Conservation (phyloP, 2,329 filamentous ascomycete species). For the Beauveria rudraprayagi region DNA sequence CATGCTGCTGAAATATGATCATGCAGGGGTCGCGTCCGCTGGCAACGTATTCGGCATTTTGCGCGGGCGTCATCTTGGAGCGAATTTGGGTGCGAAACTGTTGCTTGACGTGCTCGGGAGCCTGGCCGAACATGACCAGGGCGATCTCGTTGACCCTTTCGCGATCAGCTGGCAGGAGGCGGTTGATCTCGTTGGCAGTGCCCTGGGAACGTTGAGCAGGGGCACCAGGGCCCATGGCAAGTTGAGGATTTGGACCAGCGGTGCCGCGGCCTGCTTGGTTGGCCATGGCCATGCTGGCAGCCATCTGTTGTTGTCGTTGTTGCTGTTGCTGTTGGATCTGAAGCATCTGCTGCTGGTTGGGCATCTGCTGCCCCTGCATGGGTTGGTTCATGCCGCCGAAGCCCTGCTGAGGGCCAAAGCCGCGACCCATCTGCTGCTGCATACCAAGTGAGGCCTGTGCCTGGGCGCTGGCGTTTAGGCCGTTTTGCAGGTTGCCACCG, state of each 20-base stretch:
- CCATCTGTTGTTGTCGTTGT: slow-evolving; percentile 19
- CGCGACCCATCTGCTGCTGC: slow-evolving; percentile 45
- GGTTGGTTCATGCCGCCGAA: slow-evolving; percentile 46
- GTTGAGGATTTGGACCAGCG: neutral
- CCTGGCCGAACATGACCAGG: slow-evolving; percentile 28
- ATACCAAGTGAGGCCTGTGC: slow-evolving; percentile 42
- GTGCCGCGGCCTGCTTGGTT: slow-evolving; percentile 29
- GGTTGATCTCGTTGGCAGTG: slow-evolving; percentile 25
- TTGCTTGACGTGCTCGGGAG: slow-evolving; percentile 38
- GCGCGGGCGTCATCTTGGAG: slow-evolving; percentile 33
- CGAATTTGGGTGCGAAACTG: slow-evolving; percentile 23
- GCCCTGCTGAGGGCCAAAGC: slow-evolving; percentile 41
- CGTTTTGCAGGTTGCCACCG: slow-evolving; percentile 40
- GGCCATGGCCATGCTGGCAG: slow-evolving; percentile 29
- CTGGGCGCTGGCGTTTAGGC: slow-evolving; percentile 38
- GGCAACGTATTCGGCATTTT: slow-evolving; percentile 35
- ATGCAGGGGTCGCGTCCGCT: slow-evolving; percentile 42
- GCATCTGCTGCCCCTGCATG: slow-evolving; percentile 35
- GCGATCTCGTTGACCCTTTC: slow-evolving; percentile 38
- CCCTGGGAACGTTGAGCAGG: slow-evolving; percentile 25
- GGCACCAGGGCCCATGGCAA: slow-evolving; percentile 26
- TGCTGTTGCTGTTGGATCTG: slow-evolving; percentile 25
- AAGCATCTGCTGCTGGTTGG: slow-evolving; percentile 33
- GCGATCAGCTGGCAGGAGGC: slow-evolving; percentile 36
- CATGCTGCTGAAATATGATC: slow-evolving; percentile 41